Evolutionary conservation across 2,329 filamentous ascomycete genomes (phyloP), one percentile per base, ranked within the genome.

Genomic region (Cladophialophora bantiana): DNA sequence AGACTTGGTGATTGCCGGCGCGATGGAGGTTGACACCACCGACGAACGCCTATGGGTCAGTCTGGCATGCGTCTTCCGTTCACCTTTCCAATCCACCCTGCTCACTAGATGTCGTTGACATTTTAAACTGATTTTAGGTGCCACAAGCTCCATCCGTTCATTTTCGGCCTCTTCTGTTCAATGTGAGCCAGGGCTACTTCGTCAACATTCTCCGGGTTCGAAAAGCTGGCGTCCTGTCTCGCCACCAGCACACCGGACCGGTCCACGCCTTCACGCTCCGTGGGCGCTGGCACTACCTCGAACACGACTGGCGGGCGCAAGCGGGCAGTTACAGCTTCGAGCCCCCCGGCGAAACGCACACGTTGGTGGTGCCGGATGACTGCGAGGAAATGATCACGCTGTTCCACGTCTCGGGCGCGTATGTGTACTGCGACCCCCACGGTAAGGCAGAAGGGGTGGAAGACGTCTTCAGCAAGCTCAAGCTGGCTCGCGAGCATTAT

Each of bases 271-370:
- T 75, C 0, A 72, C 74, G 2, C 71, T 78, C 2, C 65, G 70
- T 20, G 77, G 76, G 1, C 70, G 74, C 20, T 78, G 76, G 77
- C 77, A 78, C 60, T 78, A 79, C 52, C 73, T 79, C 2, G 77
- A 79, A 64, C 76, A 79, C 50, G 69, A 71, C 0, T 78, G 77
- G 76, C 78, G 76, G 77, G 77, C 77, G 0, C 73, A 70, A 1
- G 75, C 78, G 58, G 77, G 77, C 4, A 73, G 77, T 2, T 76
- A 78, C 65, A 74, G 75, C 0, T 79, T 74, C 58, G 77, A 78
- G 70, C 77, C 77, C 0, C 75, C 73, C 0, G 76, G 76, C 1
- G 75, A 79, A 53, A 78, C 78, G 34, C 76, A 79, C 55, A 78
- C 76, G 3, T 67, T 78, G 7, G 74, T 77, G 57, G 77, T 78